These are phyloP conservation scores for Bromus sterilis DNA, from an alignment of 176 grass and related monocot species.

Conservation along the genomic window DNA sequence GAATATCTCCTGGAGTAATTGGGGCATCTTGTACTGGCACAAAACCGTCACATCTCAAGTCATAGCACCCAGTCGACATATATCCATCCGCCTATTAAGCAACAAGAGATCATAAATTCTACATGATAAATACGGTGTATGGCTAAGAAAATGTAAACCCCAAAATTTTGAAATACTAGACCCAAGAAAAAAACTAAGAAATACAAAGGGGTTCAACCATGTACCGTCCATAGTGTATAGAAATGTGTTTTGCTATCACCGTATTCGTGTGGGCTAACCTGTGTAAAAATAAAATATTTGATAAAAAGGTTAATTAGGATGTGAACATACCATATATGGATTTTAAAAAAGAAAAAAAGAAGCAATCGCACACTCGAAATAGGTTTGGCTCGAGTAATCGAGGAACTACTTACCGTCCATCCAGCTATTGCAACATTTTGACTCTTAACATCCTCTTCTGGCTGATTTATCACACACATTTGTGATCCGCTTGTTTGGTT, in stretches of 20 bases:
- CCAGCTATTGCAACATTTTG: not conserved
- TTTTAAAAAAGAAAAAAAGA: too few relatives aligned
- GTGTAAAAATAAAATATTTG: not conserved
- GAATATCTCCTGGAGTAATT: not conserved
- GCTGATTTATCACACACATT: not conserved
- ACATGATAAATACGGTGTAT: not conserved
- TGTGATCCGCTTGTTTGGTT: not conserved
- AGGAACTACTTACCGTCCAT: not conserved
- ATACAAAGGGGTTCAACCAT: not conserved
- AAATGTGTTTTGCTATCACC: slow-evolving; percentile 24
- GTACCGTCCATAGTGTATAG: not conserved
- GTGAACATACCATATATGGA: too few relatives aligned
- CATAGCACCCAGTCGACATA: not conserved
- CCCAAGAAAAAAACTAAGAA: too few relatives aligned
- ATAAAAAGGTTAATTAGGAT: too few relatives aligned
- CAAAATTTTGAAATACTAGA: too few relatives aligned
- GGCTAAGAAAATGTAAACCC: too few relatives aligned
- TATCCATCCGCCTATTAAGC: not conserved
- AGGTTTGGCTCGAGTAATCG: not conserved
- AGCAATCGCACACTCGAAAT: too few relatives aligned
- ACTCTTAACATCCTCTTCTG: not conserved
- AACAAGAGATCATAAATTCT: not conserved
- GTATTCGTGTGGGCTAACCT: not conserved
- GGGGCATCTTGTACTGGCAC: not conserved
- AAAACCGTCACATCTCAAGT: not conserved